Evolutionary conservation across 2,329 filamentous ascomycete species (phyloP).

Genomic region (Trichoderma harzianum): DNA sequence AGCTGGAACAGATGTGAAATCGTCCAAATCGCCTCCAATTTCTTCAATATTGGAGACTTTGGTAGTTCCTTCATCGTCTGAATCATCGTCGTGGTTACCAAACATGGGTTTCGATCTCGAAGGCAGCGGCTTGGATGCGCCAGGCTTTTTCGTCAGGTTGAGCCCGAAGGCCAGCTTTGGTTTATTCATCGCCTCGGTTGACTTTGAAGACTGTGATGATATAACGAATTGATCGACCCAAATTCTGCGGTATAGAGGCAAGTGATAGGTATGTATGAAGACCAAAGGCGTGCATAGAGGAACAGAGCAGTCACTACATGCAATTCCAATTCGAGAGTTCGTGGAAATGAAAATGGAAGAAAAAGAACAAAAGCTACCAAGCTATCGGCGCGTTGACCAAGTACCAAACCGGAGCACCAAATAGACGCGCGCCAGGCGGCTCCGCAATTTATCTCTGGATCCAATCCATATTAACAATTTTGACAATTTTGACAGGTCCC

Average conservation of each 20-base stretch:
- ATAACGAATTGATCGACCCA: neutral
- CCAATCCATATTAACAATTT: neutral
- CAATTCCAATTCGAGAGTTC: neutral
- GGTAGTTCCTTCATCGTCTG: conserved; percentile 46
- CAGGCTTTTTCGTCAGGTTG: conserved; percentile 57
- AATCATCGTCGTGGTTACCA: conserved; percentile 53
- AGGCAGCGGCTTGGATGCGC: conserved; percentile 46
- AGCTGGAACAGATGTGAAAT: conserved; percentile 31
- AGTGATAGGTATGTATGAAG: neutral
- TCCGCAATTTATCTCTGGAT: conserved; percentile 2
- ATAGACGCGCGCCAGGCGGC: conserved; percentile 15
- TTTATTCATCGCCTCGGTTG: conserved; percentile 41
- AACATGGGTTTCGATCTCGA: conserved; percentile 51
- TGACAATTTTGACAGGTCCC: neutral
- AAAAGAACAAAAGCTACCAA: neutral
- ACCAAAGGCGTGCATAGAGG: neutral
- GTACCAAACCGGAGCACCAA: conserved; percentile 5
- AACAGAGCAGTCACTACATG: neutral
- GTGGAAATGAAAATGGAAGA: neutral
- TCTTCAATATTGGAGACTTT: conserved; percentile 46
- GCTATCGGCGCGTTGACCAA: conserved; percentile 10
- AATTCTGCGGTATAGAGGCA: neutral
- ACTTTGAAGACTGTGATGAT: neutral
- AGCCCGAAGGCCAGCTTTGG: conserved; percentile 54
- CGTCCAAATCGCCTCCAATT: conserved; percentile 63